Base-by-base conservation (phyloP, 192 early-diverging fungal species). In the Backusella tarrabulga region DNA sequence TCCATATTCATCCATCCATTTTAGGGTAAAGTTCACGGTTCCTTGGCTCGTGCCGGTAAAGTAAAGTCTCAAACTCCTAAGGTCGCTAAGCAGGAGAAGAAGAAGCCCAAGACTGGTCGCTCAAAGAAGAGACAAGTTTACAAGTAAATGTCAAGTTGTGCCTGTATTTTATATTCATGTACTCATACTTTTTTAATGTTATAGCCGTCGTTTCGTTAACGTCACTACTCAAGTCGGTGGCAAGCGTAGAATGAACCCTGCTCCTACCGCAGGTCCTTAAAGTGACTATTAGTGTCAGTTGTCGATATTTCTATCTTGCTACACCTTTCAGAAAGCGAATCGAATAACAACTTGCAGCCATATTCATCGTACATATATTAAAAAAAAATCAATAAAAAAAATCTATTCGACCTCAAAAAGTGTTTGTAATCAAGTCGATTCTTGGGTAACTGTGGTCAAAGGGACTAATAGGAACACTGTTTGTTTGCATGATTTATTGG, bases 21-120 rank as follows among this genome's bases (percentile, higher is more conserved):
- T 29, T 87, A 97, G 97, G 97, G 97, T 93, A 99, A 99, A 94
- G 97, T 99, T 85, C 97, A 99, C 94, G 97, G 97, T 91, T 97
- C 96, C 80, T 92, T 99, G 85, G 95, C 98, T 91, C 97, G 98
- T 98, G 98, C 98, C 90, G 98, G 98, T 93, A 99, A 99, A 91
- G 98, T 99, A 86, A 99, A 99, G 96, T 94, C 93, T 82, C 97
- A 98, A 89, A 95, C 93, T 81, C 96, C 98, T 83, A 98, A 97
- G 92, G 98, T 98, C 82, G 96, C 96, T 83, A 92, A 94, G 90
- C 92, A 96, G 83, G 96, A 97, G 84, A 96, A 98, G 93, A 91
- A 95, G 87, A 99, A 99, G 93, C 91, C 95, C 88, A 85, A 86
- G 83, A 85, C 86, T 79, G 92, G 97, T 86, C 96, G 98, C 84